Evolutionary conservation across 176 grass and related monocot species (phyloP), one percentile per base, ranked within the genome.

Genomic region (Triticum monococcum): DNA sequence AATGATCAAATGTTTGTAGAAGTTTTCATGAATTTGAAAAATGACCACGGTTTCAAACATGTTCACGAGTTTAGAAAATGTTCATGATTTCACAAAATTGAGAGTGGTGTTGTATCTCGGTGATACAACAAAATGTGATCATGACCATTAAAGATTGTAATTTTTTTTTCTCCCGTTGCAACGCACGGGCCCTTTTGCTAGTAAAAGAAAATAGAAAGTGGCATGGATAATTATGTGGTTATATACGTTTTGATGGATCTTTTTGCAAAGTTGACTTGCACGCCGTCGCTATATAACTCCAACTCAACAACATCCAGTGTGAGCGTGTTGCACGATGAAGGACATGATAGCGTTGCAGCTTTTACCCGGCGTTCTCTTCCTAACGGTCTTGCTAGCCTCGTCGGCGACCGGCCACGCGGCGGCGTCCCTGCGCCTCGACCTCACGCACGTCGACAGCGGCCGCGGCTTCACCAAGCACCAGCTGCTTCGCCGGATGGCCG

Each of bases 391-490:
- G 71, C 8, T 48, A 11, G 67, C 32, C 8, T 4, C 0, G 5
- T 36, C 77, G 38, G 8, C 32, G 22, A 41, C 41, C 48, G 1
- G 79, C 45, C 36, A 46, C 12, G 43, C 40, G 12, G 20, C 11
- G 5, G 22, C 65, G 26, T 26, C 26, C 61, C 45, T 92, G 30
- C 86, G 80, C 0, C 43, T 89, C 10, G 86, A 93, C 36, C 83
- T 95, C 13, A 93, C 50, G 6, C 89, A 95, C 46, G 81, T 86
- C 2, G 93, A 95, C 67, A 80, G 81, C n/a, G 81, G 80, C 18
- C 75, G 81, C 16, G 86, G 87, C 61, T 93, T 91, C 84, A 89
- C 91, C 41, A 85, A 66, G 36, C 5, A 64, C 20, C 84, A 95
- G 76, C 79, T 95, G n/a, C 36, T 91, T 37, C 79, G 30, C 25